Percentiles rank a stretch among this genome's conserved stretches.
Evolutionary conservation across 129 eudicot species (phyloP).

Genomic region (Flaveria linearis): DNA sequence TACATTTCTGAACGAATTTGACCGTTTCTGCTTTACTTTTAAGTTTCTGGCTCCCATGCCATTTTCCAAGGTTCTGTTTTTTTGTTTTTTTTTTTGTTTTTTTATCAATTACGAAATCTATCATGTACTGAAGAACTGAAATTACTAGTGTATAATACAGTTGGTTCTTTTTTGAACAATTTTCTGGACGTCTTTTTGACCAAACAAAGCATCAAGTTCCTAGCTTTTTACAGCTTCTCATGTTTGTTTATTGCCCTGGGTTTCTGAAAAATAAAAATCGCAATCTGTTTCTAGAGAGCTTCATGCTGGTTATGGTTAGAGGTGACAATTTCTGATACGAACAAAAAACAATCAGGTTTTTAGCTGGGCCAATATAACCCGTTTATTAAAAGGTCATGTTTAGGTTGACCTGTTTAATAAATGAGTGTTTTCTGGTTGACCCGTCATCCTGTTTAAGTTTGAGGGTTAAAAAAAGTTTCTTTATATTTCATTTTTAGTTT

Average conservation of each 20-base stretch:
- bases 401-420: not conserved
- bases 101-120: not conserved
- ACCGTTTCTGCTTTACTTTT: not conserved
- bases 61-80: not conserved
- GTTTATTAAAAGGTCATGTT: not conserved
- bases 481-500: not conserved
- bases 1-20: slow-evolving; percentile 15
- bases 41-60: slow-evolving; percentile 15
- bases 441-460: not conserved
- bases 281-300: not conserved
- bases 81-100: no score
- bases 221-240: slow-evolving; percentile 5
- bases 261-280: not conserved
- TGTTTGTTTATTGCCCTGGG: not conserved
- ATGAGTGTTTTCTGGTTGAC: not conserved
- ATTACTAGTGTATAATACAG: not conserved
- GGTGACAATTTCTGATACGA: not conserved
- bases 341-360: not conserved
- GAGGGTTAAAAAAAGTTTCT: not conserved
- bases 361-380: not conserved
- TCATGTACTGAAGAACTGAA: not conserved
- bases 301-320: not conserved
- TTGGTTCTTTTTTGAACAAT: not conserved
- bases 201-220: slow-evolving; percentile 10
- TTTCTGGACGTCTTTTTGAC: not conserved